Base-by-base conservation (phyloP, 2,329 filamentous ascomycete species). In the Lachnellula arida region DNA sequence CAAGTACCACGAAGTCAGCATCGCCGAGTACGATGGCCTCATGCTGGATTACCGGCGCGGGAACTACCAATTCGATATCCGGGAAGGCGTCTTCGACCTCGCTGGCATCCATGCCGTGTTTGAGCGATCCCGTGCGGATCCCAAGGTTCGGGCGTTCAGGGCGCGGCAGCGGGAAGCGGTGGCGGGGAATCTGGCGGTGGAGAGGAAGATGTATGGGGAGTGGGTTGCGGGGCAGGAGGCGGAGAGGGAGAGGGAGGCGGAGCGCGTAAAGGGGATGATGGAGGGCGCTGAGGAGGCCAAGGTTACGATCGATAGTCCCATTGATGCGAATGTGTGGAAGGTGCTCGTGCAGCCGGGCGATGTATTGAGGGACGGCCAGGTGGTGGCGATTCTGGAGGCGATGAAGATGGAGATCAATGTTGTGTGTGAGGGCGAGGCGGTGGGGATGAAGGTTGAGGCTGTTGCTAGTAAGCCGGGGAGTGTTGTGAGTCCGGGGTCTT, bases 1-100 rank as follows among this genome's bases (percentile, higher is more conserved):
- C 11, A 66, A 56, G 2, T 75, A 72, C 46, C 64, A 69, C 23
- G 65, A 73, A 55, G 72, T 75, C 5, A 57, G 53, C 9, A 61
- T 69, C 9, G 63, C 69, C 2, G 69, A 71, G 40, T 74, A 70
- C 25, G 63, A 70, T 5, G 51, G 54, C 8, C 60, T 68, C 8
- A 62, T 64, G 55, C 58, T 56, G 2, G 61, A 67, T 28, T 73
- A 70, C 35, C 61, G 65, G 12, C 61, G 63, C 2, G 71, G 72
- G 4, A 63, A 65, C 19, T 73, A 72, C 43, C 40, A 57, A 2
- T 71, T 71, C 49, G 63, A 71, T 34, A 59, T 69, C 2, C 53
- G 63, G 12, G 57, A 67, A 8, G 60, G 58, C 0, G 63, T 57
- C 11, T 69, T 74, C 17, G 62, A 70, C 15, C 65, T 73, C 43